A percentile compares a stretch with the other conserved stretches of the same genome.
Evolutionary conservation across 2,329 filamentous ascomycete species (phyloP).

Genomic region (Thielaviopsis musarum): DNA sequence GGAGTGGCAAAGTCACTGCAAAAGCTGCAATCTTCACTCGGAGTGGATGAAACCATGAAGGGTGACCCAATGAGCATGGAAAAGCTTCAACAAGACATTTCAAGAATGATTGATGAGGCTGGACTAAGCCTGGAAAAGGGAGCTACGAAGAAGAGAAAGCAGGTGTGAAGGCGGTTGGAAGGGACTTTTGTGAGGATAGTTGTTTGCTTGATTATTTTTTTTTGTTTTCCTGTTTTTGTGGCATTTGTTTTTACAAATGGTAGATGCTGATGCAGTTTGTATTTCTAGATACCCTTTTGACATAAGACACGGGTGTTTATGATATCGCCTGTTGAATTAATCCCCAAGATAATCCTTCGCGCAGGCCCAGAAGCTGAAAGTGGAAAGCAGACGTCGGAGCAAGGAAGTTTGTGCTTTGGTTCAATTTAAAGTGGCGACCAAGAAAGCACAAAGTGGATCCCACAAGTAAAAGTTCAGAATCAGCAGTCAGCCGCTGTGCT

Average conservation of each 20-base stretch:
- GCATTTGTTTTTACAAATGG: no score
- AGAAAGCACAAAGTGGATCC: not conserved
- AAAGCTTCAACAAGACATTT: not conserved
- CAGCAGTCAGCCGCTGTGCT: not conserved
- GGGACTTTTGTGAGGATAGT: not conserved
- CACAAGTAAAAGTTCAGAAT: not conserved
- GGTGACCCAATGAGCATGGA: not conserved
- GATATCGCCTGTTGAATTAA: not conserved
- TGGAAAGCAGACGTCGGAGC: not conserved
- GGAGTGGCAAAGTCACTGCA: not conserved
- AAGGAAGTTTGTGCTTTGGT: not conserved
- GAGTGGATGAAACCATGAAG: not conserved
- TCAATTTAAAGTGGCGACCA: not conserved
- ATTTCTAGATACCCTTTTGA: not conserved
- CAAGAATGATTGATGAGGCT: slow-evolving; percentile 2
- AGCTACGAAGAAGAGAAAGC: not conserved
- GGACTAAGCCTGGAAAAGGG: not conserved
- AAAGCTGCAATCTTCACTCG: not conserved
- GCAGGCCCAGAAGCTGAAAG: not conserved
- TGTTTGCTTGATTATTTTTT: not conserved
- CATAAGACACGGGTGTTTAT: not conserved
- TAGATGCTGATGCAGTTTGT: not conserved
- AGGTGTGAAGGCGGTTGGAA: not conserved
- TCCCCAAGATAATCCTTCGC: not conserved
- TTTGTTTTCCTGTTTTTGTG: no score